phyloP scores from a whole-genome alignment of 129 eudicot species.

The Lactuca sativa region DNA sequence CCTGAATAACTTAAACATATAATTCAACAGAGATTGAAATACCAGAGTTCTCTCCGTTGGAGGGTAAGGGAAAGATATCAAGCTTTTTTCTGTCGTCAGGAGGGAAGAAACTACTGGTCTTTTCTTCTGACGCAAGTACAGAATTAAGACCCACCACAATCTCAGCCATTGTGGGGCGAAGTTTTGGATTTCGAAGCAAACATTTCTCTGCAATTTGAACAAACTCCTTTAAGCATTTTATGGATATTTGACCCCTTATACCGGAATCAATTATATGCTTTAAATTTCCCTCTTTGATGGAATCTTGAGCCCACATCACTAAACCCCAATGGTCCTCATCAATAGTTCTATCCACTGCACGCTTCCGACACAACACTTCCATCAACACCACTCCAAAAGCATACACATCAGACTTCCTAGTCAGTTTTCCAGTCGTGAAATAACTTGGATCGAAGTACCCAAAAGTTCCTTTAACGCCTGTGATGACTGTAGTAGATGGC shows the following conservation, averaged over 20 bases:
- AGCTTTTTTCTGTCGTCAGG: too few species aligned
- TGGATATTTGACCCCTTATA: too few species aligned
- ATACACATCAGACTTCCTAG: slow-evolving; percentile 30
- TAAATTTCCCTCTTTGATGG: too few species aligned
- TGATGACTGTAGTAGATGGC: slow-evolving; percentile 21
- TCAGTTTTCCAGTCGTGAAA: slow-evolving; percentile 21
- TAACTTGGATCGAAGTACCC: slow-evolving; percentile 33
- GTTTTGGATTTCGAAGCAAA: slow-evolving; percentile 17
- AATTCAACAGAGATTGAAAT: too few species aligned
- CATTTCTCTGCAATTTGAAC: not conserved
- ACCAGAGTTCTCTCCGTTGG: too few species aligned
- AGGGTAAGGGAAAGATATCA: too few species aligned
- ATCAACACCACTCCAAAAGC: slow-evolving; percentile 35
- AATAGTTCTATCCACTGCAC: slow-evolving; percentile 26
- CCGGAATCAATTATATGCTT: too few species aligned
- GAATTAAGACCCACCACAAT: slow-evolving; percentile 20
- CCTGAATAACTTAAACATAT: too few species aligned
- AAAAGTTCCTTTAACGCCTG: slow-evolving; percentile 23
- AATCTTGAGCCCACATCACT: too few species aligned
- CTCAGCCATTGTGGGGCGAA: slow-evolving; percentile 26
- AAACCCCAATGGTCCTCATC: slow-evolving; percentile 3
- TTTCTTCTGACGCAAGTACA: too few species aligned
- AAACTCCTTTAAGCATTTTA: too few species aligned
- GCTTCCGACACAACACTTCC: slow-evolving; percentile 32
- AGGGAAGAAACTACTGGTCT: too few species aligned